phyloP scores from a whole-genome alignment of 768 basidiomycete species.

The Boletus subparvulus region DNA sequence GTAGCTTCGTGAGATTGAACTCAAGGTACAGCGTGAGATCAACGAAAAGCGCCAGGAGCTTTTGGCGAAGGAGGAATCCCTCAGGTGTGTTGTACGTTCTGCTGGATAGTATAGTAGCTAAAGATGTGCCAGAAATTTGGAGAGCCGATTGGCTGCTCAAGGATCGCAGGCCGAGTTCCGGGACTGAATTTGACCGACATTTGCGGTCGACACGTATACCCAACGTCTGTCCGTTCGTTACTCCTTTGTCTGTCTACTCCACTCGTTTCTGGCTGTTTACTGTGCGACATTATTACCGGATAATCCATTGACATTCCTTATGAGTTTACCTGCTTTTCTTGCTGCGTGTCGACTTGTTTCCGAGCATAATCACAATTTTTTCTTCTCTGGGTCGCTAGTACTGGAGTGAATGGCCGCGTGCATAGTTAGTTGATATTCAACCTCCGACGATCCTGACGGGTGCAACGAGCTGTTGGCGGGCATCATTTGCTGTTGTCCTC shows the following conservation, averaged over 20 bases:
- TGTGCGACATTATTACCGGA: constrained; percentile 36
- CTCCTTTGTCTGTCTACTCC: constrained; percentile 36
- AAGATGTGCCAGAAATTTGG: constrained; percentile 63
- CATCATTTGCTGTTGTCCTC: not conserved
- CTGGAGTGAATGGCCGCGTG: constrained; percentile 10
- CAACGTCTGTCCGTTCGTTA: constrained; percentile 34
- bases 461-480: constrained; percentile 7
- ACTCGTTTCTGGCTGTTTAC: constrained; percentile 35
- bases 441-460: constrained; percentile 26
- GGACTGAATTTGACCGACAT: constrained; percentile 42
- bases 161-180: constrained; percentile 80
- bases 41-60: constrained; percentile 97
- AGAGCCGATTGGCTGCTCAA: constrained; percentile 88
- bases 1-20: constrained; percentile 93
- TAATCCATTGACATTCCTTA: constrained; percentile 40
- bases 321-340: constrained; percentile 32
- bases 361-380: constrained; percentile 24
- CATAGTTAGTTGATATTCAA: constrained; percentile 21
- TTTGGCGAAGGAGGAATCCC: constrained; percentile 93
- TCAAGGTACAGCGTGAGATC: constrained; percentile 97
- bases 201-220: constrained; percentile 35
- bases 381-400: not conserved
- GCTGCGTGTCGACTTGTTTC: constrained; percentile 21
- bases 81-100: constrained; percentile 52
- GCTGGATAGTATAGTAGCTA: not conserved